These are phyloP conservation scores for Stellera chamaejasme DNA, from an alignment of 345 rosid genomes.

Conservation along the genomic window DNA sequence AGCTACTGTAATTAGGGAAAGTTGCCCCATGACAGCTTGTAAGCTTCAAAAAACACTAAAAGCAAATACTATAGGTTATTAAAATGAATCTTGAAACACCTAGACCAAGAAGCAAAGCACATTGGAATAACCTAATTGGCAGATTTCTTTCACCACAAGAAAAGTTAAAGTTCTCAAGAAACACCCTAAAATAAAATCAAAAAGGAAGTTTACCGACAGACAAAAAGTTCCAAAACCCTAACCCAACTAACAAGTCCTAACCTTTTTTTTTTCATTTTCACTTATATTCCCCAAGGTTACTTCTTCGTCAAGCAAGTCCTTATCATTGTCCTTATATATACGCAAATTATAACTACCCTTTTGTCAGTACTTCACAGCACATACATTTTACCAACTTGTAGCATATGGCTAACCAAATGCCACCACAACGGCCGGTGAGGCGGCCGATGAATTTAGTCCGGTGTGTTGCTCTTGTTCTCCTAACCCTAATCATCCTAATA, in stretches of 20 bases:
- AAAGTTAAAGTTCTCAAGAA: slow-evolving; percentile 19
- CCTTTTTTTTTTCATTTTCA: too few species aligned
- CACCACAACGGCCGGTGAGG: neutral
- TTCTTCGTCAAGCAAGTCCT: neutral
- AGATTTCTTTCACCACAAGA: slow-evolving; percentile 40
- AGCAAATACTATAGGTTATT: too few species aligned
- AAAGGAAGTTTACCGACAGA: too few species aligned
- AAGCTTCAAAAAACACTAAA: too few species aligned
- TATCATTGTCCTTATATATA: too few species aligned
- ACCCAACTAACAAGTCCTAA: neutral
- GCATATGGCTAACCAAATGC: neutral
- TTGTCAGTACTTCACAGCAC: neutral
- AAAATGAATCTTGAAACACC: slow-evolving; percentile 18
- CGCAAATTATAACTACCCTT: too few species aligned
- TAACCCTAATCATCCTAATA: slow-evolving; percentile 38
- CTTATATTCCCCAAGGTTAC: slow-evolving; percentile 11
- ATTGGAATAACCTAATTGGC: slow-evolving; percentile 7
- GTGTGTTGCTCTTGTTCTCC: slow-evolving; percentile 19
- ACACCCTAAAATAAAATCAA: too few species aligned
- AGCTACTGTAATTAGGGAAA: too few species aligned
- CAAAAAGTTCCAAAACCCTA: too few species aligned
- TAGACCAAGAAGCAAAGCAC: slow-evolving; percentile 24
- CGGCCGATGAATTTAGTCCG: slow-evolving; percentile 17
- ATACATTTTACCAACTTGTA: slow-evolving; percentile 13
- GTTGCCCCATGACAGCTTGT: too few species aligned